Evolutionary conservation across 2,329 filamentous ascomycete species (phyloP).

Genomic region (Sclerotinia glacialis): DNA sequence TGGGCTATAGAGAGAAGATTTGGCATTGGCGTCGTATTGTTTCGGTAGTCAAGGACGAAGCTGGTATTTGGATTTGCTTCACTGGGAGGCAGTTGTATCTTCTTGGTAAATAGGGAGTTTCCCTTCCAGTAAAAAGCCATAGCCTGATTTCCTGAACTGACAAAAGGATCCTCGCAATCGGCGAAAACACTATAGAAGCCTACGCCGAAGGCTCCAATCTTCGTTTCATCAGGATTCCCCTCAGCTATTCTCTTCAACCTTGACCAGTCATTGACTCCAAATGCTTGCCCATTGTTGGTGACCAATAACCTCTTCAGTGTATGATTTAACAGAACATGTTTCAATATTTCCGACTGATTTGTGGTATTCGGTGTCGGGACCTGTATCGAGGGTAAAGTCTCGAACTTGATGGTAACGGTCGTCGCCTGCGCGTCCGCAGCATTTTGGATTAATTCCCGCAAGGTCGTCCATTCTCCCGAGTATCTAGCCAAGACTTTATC

Average conservation of each 20-base stretch:
- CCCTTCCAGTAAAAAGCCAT: constrained; percentile 99
- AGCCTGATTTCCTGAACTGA: constrained; percentile 85
- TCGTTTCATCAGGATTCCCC: constrained; percentile 97
- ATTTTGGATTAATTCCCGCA: constrained; percentile 95
- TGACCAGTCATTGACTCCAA: constrained; percentile 88
- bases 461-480: constrained; percentile 86
- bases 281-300: constrained; percentile 86
- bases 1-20: constrained; percentile 83
- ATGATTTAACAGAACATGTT: constrained; percentile 80
- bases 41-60: constrained; percentile 94
- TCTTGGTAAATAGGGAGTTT: constrained; percentile 93
- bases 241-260: constrained; percentile 96
- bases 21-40: constrained; percentile 80
- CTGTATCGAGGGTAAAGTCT: constrained; percentile 79
- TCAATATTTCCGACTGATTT: constrained; percentile 68
- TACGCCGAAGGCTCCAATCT: constrained; percentile 97
- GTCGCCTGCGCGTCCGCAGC: constrained; percentile 94
- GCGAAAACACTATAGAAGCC: constrained; percentile 99
- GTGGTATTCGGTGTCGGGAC: constrained; percentile 64
- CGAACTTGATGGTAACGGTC: constrained; percentile 86
- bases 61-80: constrained; percentile 71
- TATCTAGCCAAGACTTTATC: constrained; percentile 97
- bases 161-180: constrained; percentile 96
- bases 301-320: constrained; percentile 86
- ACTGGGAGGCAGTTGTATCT: constrained; percentile 67